Evolutionary conservation across 1,284 basidiomycete species (phyloP).

Genomic region (Wallemia mellicola): DNA sequence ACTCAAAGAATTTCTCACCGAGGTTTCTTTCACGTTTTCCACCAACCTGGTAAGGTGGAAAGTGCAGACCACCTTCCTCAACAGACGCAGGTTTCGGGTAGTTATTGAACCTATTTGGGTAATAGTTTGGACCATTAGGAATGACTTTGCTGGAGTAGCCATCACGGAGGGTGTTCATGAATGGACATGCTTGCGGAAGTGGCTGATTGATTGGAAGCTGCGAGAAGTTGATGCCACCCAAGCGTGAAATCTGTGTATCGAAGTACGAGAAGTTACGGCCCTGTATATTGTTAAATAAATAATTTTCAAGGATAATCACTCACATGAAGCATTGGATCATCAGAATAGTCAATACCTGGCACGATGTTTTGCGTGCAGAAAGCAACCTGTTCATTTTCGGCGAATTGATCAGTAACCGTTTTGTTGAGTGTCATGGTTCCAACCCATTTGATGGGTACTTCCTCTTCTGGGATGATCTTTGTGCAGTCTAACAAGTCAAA

Average conservation of each 20-base stretch:
- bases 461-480: slow-evolving; percentile 49
- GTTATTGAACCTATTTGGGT: slow-evolving; percentile 33
- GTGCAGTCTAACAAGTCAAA: slow-evolving; percentile 61
- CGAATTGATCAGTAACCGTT: slow-evolving; percentile 32
- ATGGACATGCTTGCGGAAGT: slow-evolving; percentile 28
- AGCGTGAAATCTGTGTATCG: slow-evolving; percentile 41
- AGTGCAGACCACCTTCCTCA: slow-evolving; percentile 26
- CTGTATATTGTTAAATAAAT: too few relatives aligned
- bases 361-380: slow-evolving; percentile 56
- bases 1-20: slow-evolving; percentile 39
- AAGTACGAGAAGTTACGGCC: slow-evolving; percentile 56
- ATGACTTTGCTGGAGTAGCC: slow-evolving; percentile 30
- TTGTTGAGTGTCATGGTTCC: slow-evolving; percentile 42
- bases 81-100: slow-evolving; percentile 18
- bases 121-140: slow-evolving; percentile 36
- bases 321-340: too few relatives aligned
- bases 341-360: slow-evolving; percentile 45
- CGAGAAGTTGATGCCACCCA: slow-evolving; percentile 26
- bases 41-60: slow-evolving; percentile 17
- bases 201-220: slow-evolving; percentile 49
- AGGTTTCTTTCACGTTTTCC: slow-evolving; percentile 39
- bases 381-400: slow-evolving; percentile 50
- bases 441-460: slow-evolving; percentile 39
- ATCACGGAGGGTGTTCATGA: slow-evolving; percentile 39
- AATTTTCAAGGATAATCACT: too few relatives aligned